Evolutionary conservation across 1,284 basidiomycete species (phyloP), one percentile per base, ranked within the genome.

Genomic region (Pyrrhoderma noxium): DNA sequence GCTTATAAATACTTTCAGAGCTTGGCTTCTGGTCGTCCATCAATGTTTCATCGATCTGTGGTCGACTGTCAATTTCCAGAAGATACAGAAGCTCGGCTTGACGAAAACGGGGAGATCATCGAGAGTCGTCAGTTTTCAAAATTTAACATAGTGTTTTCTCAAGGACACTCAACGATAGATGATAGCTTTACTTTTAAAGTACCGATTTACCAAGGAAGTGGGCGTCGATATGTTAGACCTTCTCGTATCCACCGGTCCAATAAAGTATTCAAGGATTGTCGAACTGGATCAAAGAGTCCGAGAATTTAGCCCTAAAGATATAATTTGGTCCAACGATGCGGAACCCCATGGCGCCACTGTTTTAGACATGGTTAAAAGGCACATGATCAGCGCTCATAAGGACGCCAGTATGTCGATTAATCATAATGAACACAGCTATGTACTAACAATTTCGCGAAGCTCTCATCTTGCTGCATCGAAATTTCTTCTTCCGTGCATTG

Each of bases 401-500:
- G 46, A 47, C 16, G 9, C 8, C 23, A 38, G 46, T 47, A 22
- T 37, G 27, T 37, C 35, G 35, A 9, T 11, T 37, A 9, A 16
- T 9, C 11, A 9, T 37, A 16, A 11, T 37, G 11, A 16, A 37
- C 9, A 37, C 9, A 37, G 35, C 35, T 9, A 11, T 16, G 35
- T 16, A 16, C 16, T 16, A 16, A n/a, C n/a, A n/a, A n/a, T n/a
- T n/a, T n/a, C n/a, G n/a, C n/a, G n/a, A n/a, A 52, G 51, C 40
- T n/a, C 45, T 52, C 14, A 9, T 52, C 2, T 44, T 47, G 11
- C n/a, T 52, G 1, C 58, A 59, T 31, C 52, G 58, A 9, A 51
- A 44, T 18, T 59, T 53, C 43, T 59, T 58, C 25, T 52, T 56
- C 9, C 45, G 50, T 18, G 58, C 58, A 16, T 36, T 59, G 23